Conservation (phyloP, 208 protist species). For the Leishmania major region DNA sequence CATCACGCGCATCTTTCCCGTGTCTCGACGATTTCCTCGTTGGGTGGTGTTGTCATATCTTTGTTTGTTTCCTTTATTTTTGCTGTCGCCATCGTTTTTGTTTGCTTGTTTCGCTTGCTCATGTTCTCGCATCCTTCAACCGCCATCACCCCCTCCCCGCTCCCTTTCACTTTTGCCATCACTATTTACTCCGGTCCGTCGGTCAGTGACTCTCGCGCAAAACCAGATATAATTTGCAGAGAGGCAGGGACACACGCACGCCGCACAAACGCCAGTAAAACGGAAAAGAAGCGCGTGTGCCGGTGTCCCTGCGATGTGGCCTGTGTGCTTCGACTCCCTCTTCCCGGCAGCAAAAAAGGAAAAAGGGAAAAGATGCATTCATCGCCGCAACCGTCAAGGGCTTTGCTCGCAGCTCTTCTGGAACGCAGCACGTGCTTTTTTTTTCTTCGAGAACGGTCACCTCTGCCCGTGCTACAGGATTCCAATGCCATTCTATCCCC, state of each 20-base stretch:
- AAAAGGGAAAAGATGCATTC: background rate
- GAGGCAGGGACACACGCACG: background rate
- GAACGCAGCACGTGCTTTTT: background rate
- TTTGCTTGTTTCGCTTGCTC: background rate
- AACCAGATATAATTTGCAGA: background rate
- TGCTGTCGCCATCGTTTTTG: background rate
- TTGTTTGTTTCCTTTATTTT: background rate
- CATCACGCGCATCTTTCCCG: background rate
- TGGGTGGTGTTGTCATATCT: background rate
- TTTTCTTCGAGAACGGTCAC: background rate
- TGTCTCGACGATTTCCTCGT: background rate
- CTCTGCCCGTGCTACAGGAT: background rate
- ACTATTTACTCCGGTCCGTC: background rate
- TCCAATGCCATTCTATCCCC: background rate
- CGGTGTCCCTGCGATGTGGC: background rate
- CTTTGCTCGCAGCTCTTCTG: background rate
- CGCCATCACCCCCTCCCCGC: background rate
- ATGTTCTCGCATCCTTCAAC: constrained; percentile 3
- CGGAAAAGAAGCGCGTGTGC: background rate
- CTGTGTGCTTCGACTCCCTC: background rate
- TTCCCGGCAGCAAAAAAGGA: too few species aligned
- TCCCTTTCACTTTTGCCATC: background rate
- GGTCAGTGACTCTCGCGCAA: background rate
- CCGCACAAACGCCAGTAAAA: background rate
- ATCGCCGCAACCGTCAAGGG: background rate